Evolutionary conservation across 495 filamentous ascomycete species (phyloP), one percentile per base, ranked within the genome.

Genomic region (Letharia columbiana): DNA sequence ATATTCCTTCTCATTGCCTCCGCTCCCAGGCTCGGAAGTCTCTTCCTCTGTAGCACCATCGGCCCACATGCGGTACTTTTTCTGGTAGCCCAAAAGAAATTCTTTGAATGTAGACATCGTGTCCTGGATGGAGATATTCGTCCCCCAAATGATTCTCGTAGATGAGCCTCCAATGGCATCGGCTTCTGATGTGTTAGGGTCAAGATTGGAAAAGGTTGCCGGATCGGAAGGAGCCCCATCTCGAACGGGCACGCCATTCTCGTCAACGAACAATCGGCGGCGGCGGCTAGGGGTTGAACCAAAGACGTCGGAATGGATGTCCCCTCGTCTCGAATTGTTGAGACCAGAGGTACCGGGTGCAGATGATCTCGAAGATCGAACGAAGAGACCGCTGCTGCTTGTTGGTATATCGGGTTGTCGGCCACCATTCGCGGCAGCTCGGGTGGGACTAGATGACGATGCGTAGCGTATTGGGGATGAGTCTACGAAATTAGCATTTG

Each of bases 91-190:
- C 65, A 84, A 83, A 37, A 98, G 80, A 73, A 98, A 98, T 65
- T 93, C 91, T 66, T 92, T 91, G 81, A 96, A 95, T 0, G 86
- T 81, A 59, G 84, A 84, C 73, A 92, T 89, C 17, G 92, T 90
- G 74, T 99, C 92, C 63, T 89, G 86, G 52, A 98, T 87, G 2
- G 93, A 95, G 65, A 99, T 89, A 60, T 96, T 98, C 58, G 94
- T 98, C 73, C 95, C 94, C 95, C 95, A 99, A 66, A 99, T 92
- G 49, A 96, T 86, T 65, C 89, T 83, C 58, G 87, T 88, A 49
- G 87, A 89, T 66, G 80, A 83, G 13, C 92, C 91, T 54, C 90
- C 91, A 61, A 96, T 86, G 3, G 84, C 88, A 72, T 97, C 89
- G 0, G 91, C 92, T 73, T 99, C 94, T 2, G 92, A 96, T 15